Percentiles rank a stretch among this genome's conserved stretches.
These are phyloP conservation scores for Globisporangium heterothallicum DNA, from an alignment of 352 stramenopile genomes.

Conservation along the genomic window DNA sequence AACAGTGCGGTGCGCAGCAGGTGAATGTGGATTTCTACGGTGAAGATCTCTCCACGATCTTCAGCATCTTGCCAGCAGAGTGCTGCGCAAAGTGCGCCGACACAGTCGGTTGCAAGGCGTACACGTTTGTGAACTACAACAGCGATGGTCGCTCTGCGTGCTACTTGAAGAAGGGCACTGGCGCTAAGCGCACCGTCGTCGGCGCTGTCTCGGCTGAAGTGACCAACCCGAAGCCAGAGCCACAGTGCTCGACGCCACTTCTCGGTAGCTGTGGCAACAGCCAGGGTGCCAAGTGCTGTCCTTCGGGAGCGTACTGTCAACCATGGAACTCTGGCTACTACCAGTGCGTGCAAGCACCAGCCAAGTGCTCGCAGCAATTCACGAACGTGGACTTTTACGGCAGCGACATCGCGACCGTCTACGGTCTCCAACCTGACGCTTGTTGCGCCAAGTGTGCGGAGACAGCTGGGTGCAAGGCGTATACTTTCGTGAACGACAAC, in stretches of 20 bases:
- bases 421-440: conserved; percentile 10
- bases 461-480: conserved; percentile 19
- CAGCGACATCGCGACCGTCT: conserved; percentile 15
- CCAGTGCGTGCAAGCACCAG: neutral
- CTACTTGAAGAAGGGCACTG: conserved; percentile 11
- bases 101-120: conserved; percentile 11
- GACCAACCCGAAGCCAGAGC: neutral
- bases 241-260: conserved; percentile 11
- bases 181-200: no score
- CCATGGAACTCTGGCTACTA: conserved; percentile 17
- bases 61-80: no score
- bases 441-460: conserved; percentile 12
- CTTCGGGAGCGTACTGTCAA: conserved; percentile 33
- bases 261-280: conserved; percentile 19
- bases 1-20: neutral
- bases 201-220: neutral
- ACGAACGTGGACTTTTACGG: conserved; percentile 13
- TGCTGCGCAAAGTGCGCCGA: no score
- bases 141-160: conserved; percentile 10
- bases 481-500: conserved; percentile 21
- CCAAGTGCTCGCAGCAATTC: neutral
- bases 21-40: no score
- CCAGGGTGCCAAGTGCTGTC: conserved; percentile 24
- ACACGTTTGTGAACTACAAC: conserved; percentile 12
- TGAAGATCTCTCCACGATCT: no score